Percentiles rank a stretch among this genome's conserved stretches.
phyloP scores from a whole-genome alignment of 108 stramenopile genomes.

The Cyclotella kingstonii region DNA sequence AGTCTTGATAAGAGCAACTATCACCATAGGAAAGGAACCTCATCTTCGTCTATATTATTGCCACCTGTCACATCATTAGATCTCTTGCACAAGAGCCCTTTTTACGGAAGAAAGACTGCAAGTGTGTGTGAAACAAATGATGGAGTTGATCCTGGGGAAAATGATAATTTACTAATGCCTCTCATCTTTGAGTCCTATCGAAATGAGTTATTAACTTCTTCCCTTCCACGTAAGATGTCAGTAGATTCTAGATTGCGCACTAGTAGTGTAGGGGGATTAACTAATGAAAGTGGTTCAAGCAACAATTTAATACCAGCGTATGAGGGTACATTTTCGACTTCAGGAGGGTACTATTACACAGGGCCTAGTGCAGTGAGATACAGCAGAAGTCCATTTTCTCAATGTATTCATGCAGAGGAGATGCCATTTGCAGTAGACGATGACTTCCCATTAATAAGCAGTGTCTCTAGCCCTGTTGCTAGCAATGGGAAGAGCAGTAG shows the following conservation, averaged over 20 bases:
- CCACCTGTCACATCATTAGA: constrained; percentile 45
- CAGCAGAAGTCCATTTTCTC: neutral
- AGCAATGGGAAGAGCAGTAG: constrained; percentile 12
- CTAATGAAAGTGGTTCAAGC: constrained; percentile 8
- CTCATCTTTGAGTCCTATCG: constrained; percentile 26
- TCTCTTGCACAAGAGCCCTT: constrained; percentile 38
- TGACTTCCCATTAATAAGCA: constrained; percentile 14
- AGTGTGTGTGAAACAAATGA: neutral
- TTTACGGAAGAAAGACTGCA: neutral
- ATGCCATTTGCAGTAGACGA: constrained; percentile 50
- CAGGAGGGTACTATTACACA: constrained; percentile 19
- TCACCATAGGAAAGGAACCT: constrained; percentile 16
- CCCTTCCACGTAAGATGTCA: constrained; percentile 38
- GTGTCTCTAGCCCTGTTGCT: constrained; percentile 10
- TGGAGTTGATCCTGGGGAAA: constrained; percentile 1
- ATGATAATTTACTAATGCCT: constrained; percentile 14
- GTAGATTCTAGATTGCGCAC: constrained; percentile 18
- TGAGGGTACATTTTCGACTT: constrained; percentile 2
- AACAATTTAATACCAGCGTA: constrained; percentile 8
- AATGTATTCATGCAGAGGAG: constrained; percentile 25
- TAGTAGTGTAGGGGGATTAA: constrained; percentile 17
- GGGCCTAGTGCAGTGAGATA: neutral
- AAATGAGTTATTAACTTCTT: constrained; percentile 30
- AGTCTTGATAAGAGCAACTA: constrained; percentile 5
- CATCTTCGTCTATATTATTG: constrained; percentile 29